Evolutionary conservation across 2,329 filamentous ascomycete species (phyloP), one percentile per base, ranked within the genome.

Genomic region (Sporothrix luriei): DNA sequence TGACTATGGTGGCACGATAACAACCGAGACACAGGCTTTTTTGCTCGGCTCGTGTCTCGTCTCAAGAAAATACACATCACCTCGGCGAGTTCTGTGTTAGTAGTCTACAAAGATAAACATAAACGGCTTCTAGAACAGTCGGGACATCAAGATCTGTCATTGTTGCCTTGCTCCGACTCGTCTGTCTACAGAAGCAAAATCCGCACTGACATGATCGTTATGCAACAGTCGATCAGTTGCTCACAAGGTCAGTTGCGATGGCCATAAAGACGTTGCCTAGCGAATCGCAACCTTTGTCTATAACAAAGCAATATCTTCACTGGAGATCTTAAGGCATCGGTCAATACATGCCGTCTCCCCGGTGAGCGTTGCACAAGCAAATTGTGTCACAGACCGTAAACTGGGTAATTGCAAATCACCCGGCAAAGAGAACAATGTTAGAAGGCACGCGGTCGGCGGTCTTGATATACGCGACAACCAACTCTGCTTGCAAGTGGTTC

Each of bases 281-380:
- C 13, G 16, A 9, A n/a, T n/a, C 33, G 14, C 10, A 24, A 4
- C 14, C 26, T 5, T 6, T 33, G 13, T 33, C 26, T 14, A 38
- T 38, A 19, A 33, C 26, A 16, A n/a, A 10, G 21, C 6, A 13
- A 16, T 21, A 21, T 16, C 19, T 65, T 65, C 10, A 2, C 16
- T 21, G 52, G 38, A 48, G 66, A 68, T 68, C 66, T 33, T 68
- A 59, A 29, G 38, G 1, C 29, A 9, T 38, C 66, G 52, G 66
- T 57, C 66, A 59, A 19, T 7, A 26, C 40, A 13, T 57, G 5
- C 5, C 16, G 16, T 57, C 21, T 48, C 7, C 38, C 21, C 24
- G 21, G 51, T 68, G 33, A 21, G 19, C 14, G 6, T 43, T 4
- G 5, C 24, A 4, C 33, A 21, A 24, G 19, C 5, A 38, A n/a